Evolutionary conservation across 129 eudicot species (phyloP), one percentile per base, ranked within the genome.

Genomic region (Logfia minima): DNA sequence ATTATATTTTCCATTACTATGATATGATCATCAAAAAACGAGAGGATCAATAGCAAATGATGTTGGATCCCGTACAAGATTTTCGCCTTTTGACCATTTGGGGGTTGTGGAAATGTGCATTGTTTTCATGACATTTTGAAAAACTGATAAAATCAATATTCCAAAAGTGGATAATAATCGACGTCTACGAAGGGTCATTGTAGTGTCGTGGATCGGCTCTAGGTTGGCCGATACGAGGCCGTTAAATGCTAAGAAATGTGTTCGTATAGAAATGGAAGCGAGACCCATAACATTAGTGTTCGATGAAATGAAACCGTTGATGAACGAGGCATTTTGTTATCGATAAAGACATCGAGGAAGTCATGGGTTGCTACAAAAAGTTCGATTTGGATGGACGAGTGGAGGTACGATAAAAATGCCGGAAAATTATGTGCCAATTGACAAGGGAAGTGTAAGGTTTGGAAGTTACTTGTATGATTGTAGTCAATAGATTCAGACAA

Each of bases 11-110:
- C 88, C 1, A 80, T n/a, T 1, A 52, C 56, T 11, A 91, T 71
- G n/a, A 91, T 85, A n/a, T 82, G 85, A 72, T 88, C 90, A 78
- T 91, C 97, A 3, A 77, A 51, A 70, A 77, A 81, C 9, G 86
- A 85, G 1, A 88, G 86, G 56, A 87, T 69, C 17, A 84, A 77
- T 10, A 88, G 83, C 81, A 77, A 82, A 5, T 85, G 83, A 43
- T 71, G 65, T 60, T 73, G 75, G 29, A 87, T 48, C 13, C 66
- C 51, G 31, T 48, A 63, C 61, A 88, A 18, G 7, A 88, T 5
- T 22, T 37, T 85, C 24, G 77, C 68, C n/a, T 62, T 69, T 23
- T 85, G 52, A 41, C 92, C 92, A 2, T 80, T 56, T 3, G 86
- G 86, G 86, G 4, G 68, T 83, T 61, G 80, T 66, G 70, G 70